Evolutionary conservation across 495 filamentous ascomycete genomes (phyloP), one percentile per base, ranked within the genome.

Genomic region (Aspergillus indologenus): DNA sequence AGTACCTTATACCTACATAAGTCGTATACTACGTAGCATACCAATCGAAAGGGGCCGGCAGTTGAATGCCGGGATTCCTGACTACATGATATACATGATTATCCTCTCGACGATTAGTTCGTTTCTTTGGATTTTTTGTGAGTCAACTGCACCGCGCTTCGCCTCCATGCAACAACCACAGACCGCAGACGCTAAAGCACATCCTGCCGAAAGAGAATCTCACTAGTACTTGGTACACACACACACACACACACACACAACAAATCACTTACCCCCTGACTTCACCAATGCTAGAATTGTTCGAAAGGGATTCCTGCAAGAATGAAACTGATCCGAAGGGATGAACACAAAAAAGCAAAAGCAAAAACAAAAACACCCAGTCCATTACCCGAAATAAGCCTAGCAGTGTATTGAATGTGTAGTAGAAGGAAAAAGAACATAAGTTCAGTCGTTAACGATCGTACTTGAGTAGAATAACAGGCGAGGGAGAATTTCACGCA

Each of bases 401-500:
- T 51, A 29, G n/a, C n/a, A n/a, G 48, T 29, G 18, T 51, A 31
- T 51, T 31, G 9, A 19, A 19, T 29, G 14, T 42, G n/a, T 31
- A 23, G 22, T 46, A 48, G 24, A 19, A 54, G 48, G 23, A 45
- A 57, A 23, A 47, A 49, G 47, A 48, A 42, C 46, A 42, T 5
- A 56, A 40, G 29, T 45, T 20, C 31, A 57, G 24, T 52, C 46
- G 12, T 60, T 48, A 54, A 44, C 24, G 46, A 54, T 61, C 47
- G 43, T 43, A 45, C 21, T 20, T 22, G 47, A 47, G n/a, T 19
- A 56, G 47, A 24, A 46, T 19, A 40, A 45, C 19, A 47, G 3
- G 18, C 26, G 15, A 15, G 12, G 29, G 17, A 43, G 3, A 4
- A 24, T 23, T 15, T 21, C 53, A 55, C n/a, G n/a, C 14, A 20